A percentile compares a stretch with the other conserved stretches of the same genome.
These are phyloP conservation scores for Cyanophora paradoxa DNA, from an alignment of 78 protist genomes.

Conservation along the genomic window DNA sequence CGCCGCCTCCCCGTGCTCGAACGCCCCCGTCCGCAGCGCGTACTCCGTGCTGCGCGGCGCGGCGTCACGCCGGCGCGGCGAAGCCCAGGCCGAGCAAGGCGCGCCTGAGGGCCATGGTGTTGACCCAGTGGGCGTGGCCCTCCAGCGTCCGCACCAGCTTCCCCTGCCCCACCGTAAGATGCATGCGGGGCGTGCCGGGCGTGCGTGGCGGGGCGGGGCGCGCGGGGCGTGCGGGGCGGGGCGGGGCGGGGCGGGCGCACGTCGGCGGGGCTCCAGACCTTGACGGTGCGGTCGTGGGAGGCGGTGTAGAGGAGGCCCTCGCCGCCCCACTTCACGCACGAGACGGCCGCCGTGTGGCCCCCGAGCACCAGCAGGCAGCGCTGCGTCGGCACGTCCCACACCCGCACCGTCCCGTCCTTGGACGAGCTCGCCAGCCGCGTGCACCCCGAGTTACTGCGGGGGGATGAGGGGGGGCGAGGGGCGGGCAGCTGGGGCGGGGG, in stretches of 20 bases:
- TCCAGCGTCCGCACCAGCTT: constrained; percentile 53
- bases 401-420: constrained; percentile 78
- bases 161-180: constrained; percentile 22
- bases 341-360: constrained; percentile 84
- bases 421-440: constrained; percentile 61
- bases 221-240: too few species aligned
- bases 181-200: neutral
- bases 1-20: constrained; percentile 1
- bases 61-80: constrained; percentile 23
- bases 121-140: constrained; percentile 99
- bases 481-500: constrained; percentile 9
- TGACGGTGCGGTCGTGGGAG: constrained; percentile 87
- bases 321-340: constrained; percentile 94
- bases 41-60: neutral
- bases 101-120: constrained; percentile 83
- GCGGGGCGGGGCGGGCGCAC: neutral
- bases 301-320: constrained; percentile 82
- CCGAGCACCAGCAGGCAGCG: constrained; percentile 33
- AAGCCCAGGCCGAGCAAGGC: constrained; percentile 74
- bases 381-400: constrained; percentile 73
- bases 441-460: constrained; percentile 23
- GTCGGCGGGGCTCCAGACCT: constrained; percentile 72
- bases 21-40: neutral
- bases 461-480: neutral
- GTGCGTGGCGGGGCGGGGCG: neutral